phyloP scores from a whole-genome alignment of 1,284 basidiomycete species.

The Fistulinella staudtii region DNA sequence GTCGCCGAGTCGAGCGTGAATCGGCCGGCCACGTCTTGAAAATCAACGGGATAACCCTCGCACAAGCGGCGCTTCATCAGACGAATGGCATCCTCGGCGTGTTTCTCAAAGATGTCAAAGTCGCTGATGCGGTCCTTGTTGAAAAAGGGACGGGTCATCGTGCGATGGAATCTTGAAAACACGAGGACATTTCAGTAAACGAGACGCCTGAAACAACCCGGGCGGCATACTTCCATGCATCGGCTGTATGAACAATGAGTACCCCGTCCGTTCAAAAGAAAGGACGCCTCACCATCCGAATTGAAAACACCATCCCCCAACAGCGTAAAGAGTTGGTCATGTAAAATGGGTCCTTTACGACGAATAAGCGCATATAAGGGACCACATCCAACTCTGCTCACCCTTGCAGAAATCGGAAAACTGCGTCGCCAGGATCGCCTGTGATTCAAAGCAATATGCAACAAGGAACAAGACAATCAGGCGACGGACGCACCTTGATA shows the following conservation, averaged over 20 bases:
- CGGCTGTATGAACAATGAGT: conserved; percentile 30
- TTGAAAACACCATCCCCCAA: conserved; percentile 60
- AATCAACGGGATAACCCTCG: conserved; percentile 46
- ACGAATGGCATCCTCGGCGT: conserved; percentile 39
- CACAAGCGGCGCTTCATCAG: conserved; percentile 41
- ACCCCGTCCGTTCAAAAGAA: background rate
- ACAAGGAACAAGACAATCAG: too few species aligned
- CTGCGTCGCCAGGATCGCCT: conserved; percentile 36
- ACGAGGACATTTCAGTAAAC: background rate
- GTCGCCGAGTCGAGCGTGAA: conserved; percentile 48
- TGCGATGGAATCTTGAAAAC: conserved; percentile 48
- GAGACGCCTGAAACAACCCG: background rate
- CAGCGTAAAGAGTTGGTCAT: conserved; percentile 34
- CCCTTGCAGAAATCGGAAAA: conserved; percentile 45
- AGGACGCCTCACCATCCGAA: conserved; percentile 43
- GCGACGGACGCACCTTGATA: conserved; percentile 35
- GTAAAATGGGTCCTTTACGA: conserved; percentile 19
- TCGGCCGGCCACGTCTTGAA: conserved; percentile 45
- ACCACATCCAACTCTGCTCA: too few species aligned
- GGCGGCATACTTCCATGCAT: conserved; percentile 47
- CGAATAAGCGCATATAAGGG: too few species aligned
- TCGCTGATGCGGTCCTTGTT: conserved; percentile 48
- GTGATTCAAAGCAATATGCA: conserved; percentile 5
- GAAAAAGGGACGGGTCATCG: conserved; percentile 58
- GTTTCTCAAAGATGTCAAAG: conserved; percentile 52